A percentile compares a stretch with the other conserved stretches of the same genome.
These are phyloP conservation scores for Salisapilia sapeloensis DNA, from an alignment of 352 stramenopile species.

Conservation along the genomic window DNA sequence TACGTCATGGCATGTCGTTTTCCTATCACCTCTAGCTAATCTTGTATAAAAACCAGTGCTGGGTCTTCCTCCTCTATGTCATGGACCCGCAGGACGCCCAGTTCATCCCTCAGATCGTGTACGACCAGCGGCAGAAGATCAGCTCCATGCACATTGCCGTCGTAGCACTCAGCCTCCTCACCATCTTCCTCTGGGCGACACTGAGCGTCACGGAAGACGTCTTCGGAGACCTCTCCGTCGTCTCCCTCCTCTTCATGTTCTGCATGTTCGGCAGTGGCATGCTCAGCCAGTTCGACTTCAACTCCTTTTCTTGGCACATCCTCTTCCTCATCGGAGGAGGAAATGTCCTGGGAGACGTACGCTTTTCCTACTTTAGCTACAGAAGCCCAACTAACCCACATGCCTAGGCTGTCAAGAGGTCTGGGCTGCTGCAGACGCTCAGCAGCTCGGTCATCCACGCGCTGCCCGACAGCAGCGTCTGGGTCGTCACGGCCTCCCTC, in stretches of 20 bases:
- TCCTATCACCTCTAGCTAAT: conserved; percentile 1
- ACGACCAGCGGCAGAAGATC: conserved; percentile 83
- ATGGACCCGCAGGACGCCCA: conserved; percentile 77
- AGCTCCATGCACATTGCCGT: conserved; percentile 81
- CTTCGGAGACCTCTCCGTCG: conserved; percentile 85
- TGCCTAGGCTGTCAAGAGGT: conserved; percentile 57
- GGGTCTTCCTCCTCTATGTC: conserved; percentile 78
- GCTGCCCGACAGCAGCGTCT: conserved; percentile 65
- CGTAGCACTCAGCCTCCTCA: conserved; percentile 77
- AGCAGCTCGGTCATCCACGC: conserved; percentile 71
- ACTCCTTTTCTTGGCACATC: conserved; percentile 89
- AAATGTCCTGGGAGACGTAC: conserved; percentile 83
- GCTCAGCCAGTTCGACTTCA: conserved; percentile 87
- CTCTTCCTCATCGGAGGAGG: conserved; percentile 85
- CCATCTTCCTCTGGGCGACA: conserved; percentile 81
- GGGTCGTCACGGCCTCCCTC: conserved; percentile 75
- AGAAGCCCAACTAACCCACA: not conserved
- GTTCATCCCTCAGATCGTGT: conserved; percentile 86
- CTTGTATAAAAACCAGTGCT: conserved; percentile 25
- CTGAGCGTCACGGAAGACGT: conserved; percentile 72
- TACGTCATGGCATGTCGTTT: conserved; percentile 7
- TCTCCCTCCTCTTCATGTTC: conserved; percentile 85
- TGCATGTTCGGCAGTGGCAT: conserved; percentile 80
- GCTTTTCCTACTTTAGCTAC: conserved; percentile 2
- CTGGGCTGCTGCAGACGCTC: conserved; percentile 61